Conservation (phyloP, 148 eudicot species). For the Fagopyrum homotropicum region DNA sequence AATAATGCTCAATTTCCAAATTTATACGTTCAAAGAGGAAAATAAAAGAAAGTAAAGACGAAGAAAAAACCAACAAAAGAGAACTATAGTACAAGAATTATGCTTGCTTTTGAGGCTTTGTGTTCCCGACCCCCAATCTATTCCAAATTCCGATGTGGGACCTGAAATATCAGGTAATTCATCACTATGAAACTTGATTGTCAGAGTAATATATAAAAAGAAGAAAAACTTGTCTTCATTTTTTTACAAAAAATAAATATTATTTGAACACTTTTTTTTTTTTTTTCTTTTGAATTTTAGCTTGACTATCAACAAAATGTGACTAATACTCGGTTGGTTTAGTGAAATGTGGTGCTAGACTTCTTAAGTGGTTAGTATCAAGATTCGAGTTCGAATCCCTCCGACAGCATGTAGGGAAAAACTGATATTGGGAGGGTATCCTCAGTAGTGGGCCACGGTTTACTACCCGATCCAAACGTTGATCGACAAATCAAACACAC, state of each 20-base stretch:
- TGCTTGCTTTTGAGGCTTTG: neutral
- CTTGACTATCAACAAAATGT: neutral
- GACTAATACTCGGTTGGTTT: too few species aligned
- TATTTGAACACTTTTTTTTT: neutral
- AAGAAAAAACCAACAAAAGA: neutral
- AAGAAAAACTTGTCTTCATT: neutral
- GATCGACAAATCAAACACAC: too few species aligned
- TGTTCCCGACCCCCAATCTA: neutral
- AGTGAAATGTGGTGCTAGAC: too few species aligned
- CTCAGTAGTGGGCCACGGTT: too few species aligned
- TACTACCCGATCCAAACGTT: too few species aligned
- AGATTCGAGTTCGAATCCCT: too few species aligned
- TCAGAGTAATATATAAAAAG: neutral
- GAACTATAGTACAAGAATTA: neutral
- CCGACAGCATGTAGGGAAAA: too few species aligned
- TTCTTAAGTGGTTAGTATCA: too few species aligned
- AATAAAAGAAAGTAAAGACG: neutral
- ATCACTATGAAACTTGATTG: neutral
- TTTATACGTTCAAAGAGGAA: neutral
- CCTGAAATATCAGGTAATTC: constrained; percentile 2
- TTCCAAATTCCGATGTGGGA: constrained; percentile 9
- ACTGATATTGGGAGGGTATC: too few species aligned
- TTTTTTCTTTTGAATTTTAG: neutral
- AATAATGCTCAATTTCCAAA: neutral
- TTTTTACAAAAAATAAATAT: neutral